Evolutionary conservation across 257 asterid genomes (phyloP).

Genomic region (Orobanche coerulescens): DNA sequence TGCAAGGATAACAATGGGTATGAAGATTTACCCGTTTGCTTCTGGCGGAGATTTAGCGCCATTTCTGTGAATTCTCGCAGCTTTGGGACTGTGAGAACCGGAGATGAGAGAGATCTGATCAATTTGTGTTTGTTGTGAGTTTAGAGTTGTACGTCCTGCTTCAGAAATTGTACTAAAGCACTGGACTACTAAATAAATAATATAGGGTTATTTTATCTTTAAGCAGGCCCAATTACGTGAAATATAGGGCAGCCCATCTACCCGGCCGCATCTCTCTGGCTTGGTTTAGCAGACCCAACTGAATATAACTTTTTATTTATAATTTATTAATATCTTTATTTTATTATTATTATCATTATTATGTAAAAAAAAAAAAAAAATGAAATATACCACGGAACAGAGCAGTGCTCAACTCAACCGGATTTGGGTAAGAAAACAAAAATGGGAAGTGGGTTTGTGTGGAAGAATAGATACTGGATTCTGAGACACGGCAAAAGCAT

Average conservation of each 20-base stretch:
- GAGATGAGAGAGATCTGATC: not conserved
- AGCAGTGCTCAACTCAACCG: too few relatives aligned
- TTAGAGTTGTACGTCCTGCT: not conserved
- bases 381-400: too few relatives aligned
- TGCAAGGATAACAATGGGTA: not conserved
- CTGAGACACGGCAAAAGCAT: slow-evolving; percentile 92
- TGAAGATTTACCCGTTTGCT: slow-evolving; percentile 60
- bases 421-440: too few relatives aligned
- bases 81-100: not conserved
- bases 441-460: slow-evolving; percentile 23
- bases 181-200: too few relatives aligned
- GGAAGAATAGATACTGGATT: slow-evolving; percentile 71
- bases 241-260: not conserved
- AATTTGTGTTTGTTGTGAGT: not conserved
- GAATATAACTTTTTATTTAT: too few relatives aligned
- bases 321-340: too few relatives aligned
- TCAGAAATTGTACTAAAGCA: not conserved
- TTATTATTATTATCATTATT: too few relatives aligned
- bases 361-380: too few relatives aligned
- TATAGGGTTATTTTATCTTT: not conserved
- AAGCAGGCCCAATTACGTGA: not conserved
- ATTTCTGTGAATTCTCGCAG: slow-evolving; percentile 27
- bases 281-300: not conserved
- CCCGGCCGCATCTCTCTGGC: not conserved
- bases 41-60: slow-evolving; percentile 89